These are phyloP conservation scores for Colletotrichum destructivum DNA, from an alignment of 2,329 filamentous ascomycete species.

Conservation along the genomic window DNA sequence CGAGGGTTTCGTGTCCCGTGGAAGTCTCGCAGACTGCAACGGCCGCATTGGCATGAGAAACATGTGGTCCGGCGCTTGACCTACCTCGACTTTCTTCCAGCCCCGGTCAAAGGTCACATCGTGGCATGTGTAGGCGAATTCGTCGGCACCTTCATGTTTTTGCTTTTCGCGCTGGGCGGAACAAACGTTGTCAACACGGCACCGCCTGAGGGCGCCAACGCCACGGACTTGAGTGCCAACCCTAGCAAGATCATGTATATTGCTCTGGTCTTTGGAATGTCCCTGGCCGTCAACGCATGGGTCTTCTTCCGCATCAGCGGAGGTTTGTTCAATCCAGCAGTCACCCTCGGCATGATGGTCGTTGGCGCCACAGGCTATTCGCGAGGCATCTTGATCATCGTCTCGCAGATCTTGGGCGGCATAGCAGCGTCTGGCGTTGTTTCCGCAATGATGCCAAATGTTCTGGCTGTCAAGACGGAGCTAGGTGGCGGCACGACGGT, in stretches of 20 bases:
- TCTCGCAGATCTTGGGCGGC: conserved; percentile 65
- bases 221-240: background rate
- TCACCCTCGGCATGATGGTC: background rate
- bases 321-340: conserved; percentile 64
- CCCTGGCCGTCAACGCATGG: conserved; percentile 52
- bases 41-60: background rate
- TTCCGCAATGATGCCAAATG: background rate
- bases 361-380: background rate
- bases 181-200: background rate
- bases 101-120: background rate
- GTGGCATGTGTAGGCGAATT: background rate
- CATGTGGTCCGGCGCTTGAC: background rate
- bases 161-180: background rate
- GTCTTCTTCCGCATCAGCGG: conserved; percentile 69
- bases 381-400: background rate
- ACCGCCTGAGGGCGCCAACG: background rate
- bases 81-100: background rate
- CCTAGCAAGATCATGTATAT: background rate
- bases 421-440: conserved; percentile 50
- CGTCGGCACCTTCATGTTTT: background rate
- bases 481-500: conserved; percentile 62
- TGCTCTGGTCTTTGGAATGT: background rate
- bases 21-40: background rate
- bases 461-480: conserved; percentile 1
- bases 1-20: background rate